Evolutionary conservation across 495 filamentous ascomycete species (phyloP), one percentile per base, ranked within the genome.

Genomic region (Hypoxylon crocopeplum): DNA sequence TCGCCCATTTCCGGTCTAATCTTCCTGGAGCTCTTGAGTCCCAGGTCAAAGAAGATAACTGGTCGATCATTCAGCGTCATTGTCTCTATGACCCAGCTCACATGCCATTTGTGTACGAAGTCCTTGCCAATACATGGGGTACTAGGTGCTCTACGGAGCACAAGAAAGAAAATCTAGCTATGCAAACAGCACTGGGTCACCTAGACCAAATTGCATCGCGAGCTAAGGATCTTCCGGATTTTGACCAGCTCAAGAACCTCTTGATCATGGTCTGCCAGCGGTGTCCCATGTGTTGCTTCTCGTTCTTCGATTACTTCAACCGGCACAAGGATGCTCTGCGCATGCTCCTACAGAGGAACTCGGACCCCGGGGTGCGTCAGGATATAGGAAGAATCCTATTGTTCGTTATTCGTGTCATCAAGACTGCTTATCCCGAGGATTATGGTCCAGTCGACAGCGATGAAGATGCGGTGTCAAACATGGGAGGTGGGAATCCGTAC

Each of bases 81-180:
- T 93, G 89, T 71, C 79, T 97, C 45, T 88, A 88, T 66, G 91
- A 95, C 66, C 84, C 84, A 3, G 77, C 77, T 13, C 90, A 97
- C 59, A 76, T 86, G 10, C 60, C 72, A 5, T 93, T 96, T 60
- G 82, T 91, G 42, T 76, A 77, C 19, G 74, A 77, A 48, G 67
- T 91, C 8, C 72, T 96, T 2, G 40, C 63, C 69, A 37, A 67
- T 77, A 66, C 59, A 79, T 67, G 76, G 70, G 60, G 72, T 70
- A 38, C 70, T 0, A 72, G 67, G 24, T 84, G 82, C 53, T 77
- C 80, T 5, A 65, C 72, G 5, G 69, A 77, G 2, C 84, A 88
- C 49, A 69, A 52, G 8, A 67, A 85, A 32, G 88, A 92, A 68
- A 79, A 78, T 25, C 66, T 79, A 24, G 84, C 83, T 8, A 76